A percentile compares a stretch with the other conserved stretches of the same genome.
phyloP scores from a whole-genome alignment of 1,284 basidiomycete species.

The Leccinum subspadiceum region DNA sequence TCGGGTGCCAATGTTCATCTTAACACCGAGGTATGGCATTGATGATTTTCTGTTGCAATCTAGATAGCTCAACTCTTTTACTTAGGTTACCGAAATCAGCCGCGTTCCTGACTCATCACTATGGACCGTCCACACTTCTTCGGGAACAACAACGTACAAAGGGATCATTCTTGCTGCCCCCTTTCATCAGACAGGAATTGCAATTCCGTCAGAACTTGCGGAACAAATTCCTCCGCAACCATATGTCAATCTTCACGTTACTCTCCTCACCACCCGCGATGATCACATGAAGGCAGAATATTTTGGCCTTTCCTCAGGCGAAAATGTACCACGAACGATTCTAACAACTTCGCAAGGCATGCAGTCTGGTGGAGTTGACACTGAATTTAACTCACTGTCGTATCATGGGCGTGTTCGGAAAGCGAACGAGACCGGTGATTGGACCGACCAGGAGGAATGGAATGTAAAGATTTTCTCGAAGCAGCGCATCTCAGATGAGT shows the following conservation, averaged over 20 bases:
- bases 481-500: slow-evolving; percentile 60
- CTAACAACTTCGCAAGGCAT: slow-evolving; percentile 70
- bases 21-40: slow-evolving; percentile 56
- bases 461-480: slow-evolving; percentile 88
- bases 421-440: slow-evolving; percentile 24
- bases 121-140: slow-evolving; percentile 50
- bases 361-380: slow-evolving; percentile 50
- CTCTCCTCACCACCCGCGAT: slow-evolving; percentile 79
- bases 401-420: slow-evolving; percentile 66
- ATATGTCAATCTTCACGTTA: slow-evolving; percentile 88
- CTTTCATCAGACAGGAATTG: slow-evolving; percentile 61
- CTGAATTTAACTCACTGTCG: slow-evolving; percentile 88
- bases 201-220: slow-evolving; percentile 45
- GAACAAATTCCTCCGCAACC: slow-evolving; percentile 61
- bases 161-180: slow-evolving; percentile 79
- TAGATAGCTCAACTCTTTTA: neutral
- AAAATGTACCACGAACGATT: slow-evolving; percentile 61
- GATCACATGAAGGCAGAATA: slow-evolving; percentile 63
- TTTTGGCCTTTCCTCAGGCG: slow-evolving; percentile 56
- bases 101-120: slow-evolving; percentile 37
- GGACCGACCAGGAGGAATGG: slow-evolving; percentile 48
- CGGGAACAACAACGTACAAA: slow-evolving; percentile 51
- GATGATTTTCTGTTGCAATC: neutral
- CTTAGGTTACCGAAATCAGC: slow-evolving; percentile 52
- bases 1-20: slow-evolving; percentile 71